phyloP scores from a whole-genome alignment of 1,284 basidiomycete genomes.

The Gymnopus androsaceus region DNA sequence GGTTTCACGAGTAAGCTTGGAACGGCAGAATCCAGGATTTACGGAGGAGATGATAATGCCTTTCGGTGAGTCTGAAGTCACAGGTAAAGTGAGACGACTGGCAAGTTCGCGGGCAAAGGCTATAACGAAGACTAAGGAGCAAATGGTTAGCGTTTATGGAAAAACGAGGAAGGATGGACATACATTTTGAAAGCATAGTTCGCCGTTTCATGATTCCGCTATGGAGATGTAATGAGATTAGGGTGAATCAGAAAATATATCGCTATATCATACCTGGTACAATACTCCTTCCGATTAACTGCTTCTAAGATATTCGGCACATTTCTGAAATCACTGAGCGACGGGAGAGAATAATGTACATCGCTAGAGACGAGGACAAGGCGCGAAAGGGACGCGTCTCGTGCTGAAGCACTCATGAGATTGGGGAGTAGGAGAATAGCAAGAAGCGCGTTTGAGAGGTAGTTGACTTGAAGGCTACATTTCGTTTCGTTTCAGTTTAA shows the following conservation, averaged over 20 bases:
- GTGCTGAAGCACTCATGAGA: slow-evolving; percentile 37
- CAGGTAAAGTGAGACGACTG: too few relatives aligned
- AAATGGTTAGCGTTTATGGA: not conserved
- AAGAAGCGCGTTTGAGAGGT: slow-evolving; percentile 37
- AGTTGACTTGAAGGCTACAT: slow-evolving; percentile 45
- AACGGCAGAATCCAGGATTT: slow-evolving; percentile 19
- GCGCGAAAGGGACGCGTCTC: slow-evolving; percentile 30
- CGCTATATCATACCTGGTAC: slow-evolving; percentile 9
- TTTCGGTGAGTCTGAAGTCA: not conserved
- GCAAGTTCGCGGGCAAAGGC: not conserved
- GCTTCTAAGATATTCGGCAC: slow-evolving; percentile 28
- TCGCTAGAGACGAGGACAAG: slow-evolving; percentile 42
- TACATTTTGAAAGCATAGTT: slow-evolving; percentile 38
- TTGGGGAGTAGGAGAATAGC: slow-evolving; percentile 38
- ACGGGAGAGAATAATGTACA: slow-evolving; percentile 32
- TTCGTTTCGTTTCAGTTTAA: not conserved
- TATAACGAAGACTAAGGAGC: slow-evolving; percentile 24
- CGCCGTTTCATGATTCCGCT: slow-evolving; percentile 23
- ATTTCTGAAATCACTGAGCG: slow-evolving; percentile 25
- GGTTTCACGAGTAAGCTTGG: slow-evolving; percentile 36
- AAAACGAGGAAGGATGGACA: not conserved
- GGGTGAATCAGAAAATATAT: not conserved
- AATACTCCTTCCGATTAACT: slow-evolving; percentile 33
- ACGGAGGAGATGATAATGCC: not conserved
- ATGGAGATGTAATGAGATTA: not conserved